Evolutionary conservation across 768 basidiomycete species (phyloP).

Genomic region (Pulveroboletus sp.): DNA sequence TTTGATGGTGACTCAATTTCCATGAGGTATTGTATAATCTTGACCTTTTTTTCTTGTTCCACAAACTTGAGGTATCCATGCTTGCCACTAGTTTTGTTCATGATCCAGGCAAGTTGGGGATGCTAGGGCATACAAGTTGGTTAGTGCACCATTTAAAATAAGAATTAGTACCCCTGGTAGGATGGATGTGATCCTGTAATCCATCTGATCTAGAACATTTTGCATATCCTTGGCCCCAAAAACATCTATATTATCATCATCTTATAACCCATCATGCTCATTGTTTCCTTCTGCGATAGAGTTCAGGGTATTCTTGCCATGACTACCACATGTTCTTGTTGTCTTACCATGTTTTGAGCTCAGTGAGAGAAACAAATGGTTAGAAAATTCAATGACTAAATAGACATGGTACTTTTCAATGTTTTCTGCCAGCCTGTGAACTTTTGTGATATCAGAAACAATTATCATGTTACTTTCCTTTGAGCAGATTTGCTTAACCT

Average conservation of each 20-base stretch:
- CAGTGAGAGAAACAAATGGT: not conserved
- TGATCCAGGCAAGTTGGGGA: too few species aligned
- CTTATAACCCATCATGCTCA: not conserved
- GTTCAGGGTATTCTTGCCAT: not conserved
- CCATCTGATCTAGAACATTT: too few species aligned
- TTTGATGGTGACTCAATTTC: too few species aligned
- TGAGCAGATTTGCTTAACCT: not conserved
- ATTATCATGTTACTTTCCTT: not conserved
- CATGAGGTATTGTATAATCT: too few species aligned
- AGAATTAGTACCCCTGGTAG: too few species aligned
- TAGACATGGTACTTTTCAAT: not conserved
- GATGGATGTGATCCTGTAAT: too few species aligned
- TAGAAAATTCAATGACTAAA: not conserved
- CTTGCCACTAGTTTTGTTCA: too few species aligned
- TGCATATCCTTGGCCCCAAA: slow-evolving; percentile 1
- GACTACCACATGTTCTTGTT: not conserved
- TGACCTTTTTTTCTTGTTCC: too few species aligned
- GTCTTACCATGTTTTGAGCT: not conserved
- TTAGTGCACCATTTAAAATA: too few species aligned
- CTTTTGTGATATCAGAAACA: not conserved
- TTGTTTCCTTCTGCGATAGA: not conserved
- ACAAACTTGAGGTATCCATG: too few species aligned
- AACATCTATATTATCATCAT: not conserved
- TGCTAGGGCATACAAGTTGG: too few species aligned
- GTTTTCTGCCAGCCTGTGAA: slow-evolving; percentile 7